Evolutionary conservation across 2,329 filamentous ascomycete species (phyloP), one percentile per base, ranked within the genome.

Genomic region (Neobulgaria alba): DNA sequence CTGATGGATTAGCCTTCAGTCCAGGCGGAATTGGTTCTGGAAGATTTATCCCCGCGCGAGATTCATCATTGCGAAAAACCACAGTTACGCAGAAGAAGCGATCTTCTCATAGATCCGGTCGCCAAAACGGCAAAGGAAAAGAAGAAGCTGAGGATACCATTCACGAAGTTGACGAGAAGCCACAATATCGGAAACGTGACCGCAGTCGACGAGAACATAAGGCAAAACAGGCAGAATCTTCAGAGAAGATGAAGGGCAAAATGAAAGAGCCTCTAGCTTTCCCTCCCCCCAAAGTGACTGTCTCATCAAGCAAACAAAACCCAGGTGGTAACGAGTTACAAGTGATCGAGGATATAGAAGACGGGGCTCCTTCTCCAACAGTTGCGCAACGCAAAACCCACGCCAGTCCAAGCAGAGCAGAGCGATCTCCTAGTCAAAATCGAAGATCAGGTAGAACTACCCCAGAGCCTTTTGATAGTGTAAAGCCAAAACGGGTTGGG

Each of bases 341-440:
- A n/a, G 31, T 47, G 3, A 31, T 48, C 16, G 48, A 50, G 15
- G 48, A 55, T 23, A 36, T 38, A 2, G 75, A 83, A 16, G 79
- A 85, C 14, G 78, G 77, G 10, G 83, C 83, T 0, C 82, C 83
- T 1, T 82, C 77, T 14, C 82, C 83, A 0, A 71, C 79, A 1
- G 71, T 87, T 5, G 71, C 78, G 12, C 82, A 82, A 47, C 71
- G 77, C 12, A 56, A 72, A 67, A 56, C 47, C 59, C 71, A 53
- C 32, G 38, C 46, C 15, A 72, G 67, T 48, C 57, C 61, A 1
- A 71, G 73, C 45, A 49, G 41, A 38, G 38, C 41, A 19, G 33
- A 51, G 36, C 43, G 53, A 33, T 45, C 56, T 14, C 49, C 48
- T 21, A 55, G 46, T 33, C 49, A 56, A 29, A 57, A 51, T 34